These are phyloP conservation scores for Penicillium sp. DNA, from an alignment of 2,329 filamentous ascomycete species.

Conservation along the genomic window DNA sequence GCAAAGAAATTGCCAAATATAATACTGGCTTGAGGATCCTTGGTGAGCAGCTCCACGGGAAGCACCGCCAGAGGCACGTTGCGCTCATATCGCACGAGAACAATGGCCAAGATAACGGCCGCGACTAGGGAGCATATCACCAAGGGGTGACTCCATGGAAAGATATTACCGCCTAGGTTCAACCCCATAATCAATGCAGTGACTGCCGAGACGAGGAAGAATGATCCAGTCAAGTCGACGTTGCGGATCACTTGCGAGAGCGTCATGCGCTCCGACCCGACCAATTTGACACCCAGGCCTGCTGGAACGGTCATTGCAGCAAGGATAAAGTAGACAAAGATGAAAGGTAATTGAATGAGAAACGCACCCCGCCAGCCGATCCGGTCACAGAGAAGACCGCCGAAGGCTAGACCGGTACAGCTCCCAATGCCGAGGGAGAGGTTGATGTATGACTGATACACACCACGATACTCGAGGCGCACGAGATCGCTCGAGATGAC, in stretches of 20 bases:
- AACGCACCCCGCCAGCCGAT: conserved; percentile 48
- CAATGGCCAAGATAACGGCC: conserved; percentile 39
- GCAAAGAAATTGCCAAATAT: conserved; percentile 57
- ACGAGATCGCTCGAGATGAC: conserved; percentile 64
- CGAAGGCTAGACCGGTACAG: conserved; percentile 42
- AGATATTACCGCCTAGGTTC: conserved; percentile 56
- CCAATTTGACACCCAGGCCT: conserved; percentile 48
- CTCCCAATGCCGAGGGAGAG: conserved; percentile 39
- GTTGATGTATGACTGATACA: conserved; percentile 48
- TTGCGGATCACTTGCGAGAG: conserved; percentile 48
- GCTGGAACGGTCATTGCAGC: conserved; percentile 48
- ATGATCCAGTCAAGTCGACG: conserved; percentile 53
- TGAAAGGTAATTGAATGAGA: conserved; percentile 53
- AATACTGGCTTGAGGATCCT: conserved; percentile 50
- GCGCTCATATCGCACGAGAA: conserved; percentile 46
- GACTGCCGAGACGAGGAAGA: conserved; percentile 50
- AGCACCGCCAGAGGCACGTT: conserved; percentile 52
- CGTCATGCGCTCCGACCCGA: conserved; percentile 43
- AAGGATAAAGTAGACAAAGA: conserved; percentile 48
- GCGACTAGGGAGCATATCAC: conserved; percentile 50
- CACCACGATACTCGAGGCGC: conserved; percentile 63
- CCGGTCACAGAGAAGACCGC: conserved; percentile 42
- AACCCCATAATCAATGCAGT: conserved; percentile 53
- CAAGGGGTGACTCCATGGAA: conserved; percentile 54
- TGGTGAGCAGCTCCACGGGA: conserved; percentile 51